Base-by-base conservation (phyloP, 768 basidiomycete genomes). In the Rhizopogon vinicolor region DNA sequence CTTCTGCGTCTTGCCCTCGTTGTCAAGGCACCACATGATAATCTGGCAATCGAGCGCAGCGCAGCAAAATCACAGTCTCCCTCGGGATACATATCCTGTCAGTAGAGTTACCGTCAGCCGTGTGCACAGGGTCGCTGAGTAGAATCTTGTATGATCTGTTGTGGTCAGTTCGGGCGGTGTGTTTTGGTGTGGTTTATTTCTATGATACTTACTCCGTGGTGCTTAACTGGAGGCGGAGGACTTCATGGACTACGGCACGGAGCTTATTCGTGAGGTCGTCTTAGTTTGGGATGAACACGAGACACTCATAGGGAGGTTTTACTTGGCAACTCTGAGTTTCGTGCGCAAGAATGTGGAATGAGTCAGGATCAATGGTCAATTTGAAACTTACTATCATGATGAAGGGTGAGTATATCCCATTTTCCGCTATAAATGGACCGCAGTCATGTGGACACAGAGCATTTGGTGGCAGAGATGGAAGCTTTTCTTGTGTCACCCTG, bases 231-330 rank as follows among this genome's bases (percentile, higher is more conserved):
- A 75, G 39, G n/a, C 78, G 66, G 18, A 78, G 60, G 7, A 65
- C 65, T 55, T 78, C 78, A 35, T 69, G 70, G 2, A 73, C 67
- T 18, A 75, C 67, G 7, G 73, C 75, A 51, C 78, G 76, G 31
- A 75, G 59, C 51, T 41, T 67, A 58, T 62, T 65, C 6, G 55
- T 64, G 19, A 79, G 68, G 58, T 74, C 65, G 44, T 77, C 73
- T 68, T 70, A 78, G 44, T 74, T 73, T 5, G 55, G 43, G 31
- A 28, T 45, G 46, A 66, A 64, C 40, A 63, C 50, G 10, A 55
- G 41, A 28, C 70, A 64, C 53, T 71, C 69, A 22, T 65, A 61
- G 31, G 68, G 63, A 25, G 71, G 57, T 35, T 62, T 62, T 7
- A 31, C 53, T 52, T 72, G 70, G 16, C 1, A 33, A 9, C 31